Evolutionary conservation across 306 rosid species (phyloP), one percentile per base, ranked within the genome.

Genomic region (Trifolium pratense): DNA sequence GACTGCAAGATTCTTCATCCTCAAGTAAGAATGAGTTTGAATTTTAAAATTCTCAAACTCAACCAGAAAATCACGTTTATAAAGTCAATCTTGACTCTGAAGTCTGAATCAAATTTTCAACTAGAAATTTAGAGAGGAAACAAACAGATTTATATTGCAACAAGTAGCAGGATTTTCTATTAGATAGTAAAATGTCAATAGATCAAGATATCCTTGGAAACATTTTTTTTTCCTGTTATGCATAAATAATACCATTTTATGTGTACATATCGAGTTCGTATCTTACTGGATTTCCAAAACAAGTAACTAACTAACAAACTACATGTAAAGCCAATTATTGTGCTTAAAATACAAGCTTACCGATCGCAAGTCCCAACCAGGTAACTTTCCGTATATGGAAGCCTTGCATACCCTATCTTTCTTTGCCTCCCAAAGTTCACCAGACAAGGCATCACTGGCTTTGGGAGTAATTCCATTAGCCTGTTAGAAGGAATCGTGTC

Each of bases 341-440:
- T 45, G 29, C 20, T 55, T 55, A 64, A 68, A 64, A 73, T 58
- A 49, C 49, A 68, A 37, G 86, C 99, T 88, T 84, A 95, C 97
- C 58, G 99, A 95, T 70, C 96, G 82, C 82, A 95, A 81, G 83
- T 90, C 97, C 99, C 99, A 91, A 80, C 99, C 93, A 67, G 88
- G 86, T 75, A 85, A 70, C 64, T 86, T 87, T 73, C 97, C 99
- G 64, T 82, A 77, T 26, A 52, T 82, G 26, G 99, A 91, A 63
- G 88, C 95, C 81, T 80, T 87, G 42, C 91, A 87, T 86, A 95
- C 88, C 82, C 99, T 91, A 71, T 95, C 91, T 84, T 79, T 90
- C 85, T 95, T 95, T 72, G 76, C 87, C 85, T 84, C 95, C 99
- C 99, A 95, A 83, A 91, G 93, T 84, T 95, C 99, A 73, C 99